A percentile compares a stretch with the other conserved stretches of the same genome.
Evolutionary conservation across 2,329 filamentous ascomycete species (phyloP).

Genomic region (Cercospora canescens): DNA sequence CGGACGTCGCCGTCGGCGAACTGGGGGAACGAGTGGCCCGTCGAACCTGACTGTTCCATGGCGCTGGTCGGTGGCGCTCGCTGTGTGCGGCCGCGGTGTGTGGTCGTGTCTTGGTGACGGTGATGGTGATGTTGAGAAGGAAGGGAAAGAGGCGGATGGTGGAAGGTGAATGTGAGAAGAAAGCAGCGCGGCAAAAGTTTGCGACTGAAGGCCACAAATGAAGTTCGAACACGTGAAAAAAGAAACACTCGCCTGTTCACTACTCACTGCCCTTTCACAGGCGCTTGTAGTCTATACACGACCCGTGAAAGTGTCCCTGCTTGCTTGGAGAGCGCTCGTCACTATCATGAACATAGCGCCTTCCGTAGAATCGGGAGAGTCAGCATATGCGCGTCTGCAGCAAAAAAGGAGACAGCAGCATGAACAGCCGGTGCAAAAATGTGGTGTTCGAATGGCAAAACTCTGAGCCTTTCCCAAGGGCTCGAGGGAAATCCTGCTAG

Average conservation of each 20-base stretch:
- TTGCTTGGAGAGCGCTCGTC: neutral
- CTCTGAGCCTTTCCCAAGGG: slow-evolving; percentile 1
- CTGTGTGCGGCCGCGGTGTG: too few species aligned
- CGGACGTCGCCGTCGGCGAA: slow-evolving; percentile 44
- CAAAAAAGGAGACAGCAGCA: neutral
- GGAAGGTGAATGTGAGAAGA: neutral
- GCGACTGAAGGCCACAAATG: neutral
- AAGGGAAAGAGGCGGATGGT: neutral
- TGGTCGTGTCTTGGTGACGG: neutral
- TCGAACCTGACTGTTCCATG: slow-evolving; percentile 3
- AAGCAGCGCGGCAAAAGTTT: neutral
- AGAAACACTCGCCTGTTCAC: neutral
- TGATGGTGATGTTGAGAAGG: neutral
- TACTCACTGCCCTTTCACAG: neutral
- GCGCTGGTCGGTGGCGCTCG: neutral
- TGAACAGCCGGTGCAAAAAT: neutral
- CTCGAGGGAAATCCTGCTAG: slow-evolving; percentile 7
- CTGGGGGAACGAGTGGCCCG: slow-evolving; percentile 34
- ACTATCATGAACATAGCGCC: neutral
- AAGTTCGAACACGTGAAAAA: neutral
- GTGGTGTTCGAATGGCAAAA: slow-evolving; percentile 1
- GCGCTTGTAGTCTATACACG: neutral
- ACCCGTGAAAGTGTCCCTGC: neutral
- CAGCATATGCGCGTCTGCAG: neutral
- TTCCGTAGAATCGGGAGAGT: neutral